Conservation (phyloP, 225 moss, liverwort and hornwort species). For the Neckera pumila region DNA sequence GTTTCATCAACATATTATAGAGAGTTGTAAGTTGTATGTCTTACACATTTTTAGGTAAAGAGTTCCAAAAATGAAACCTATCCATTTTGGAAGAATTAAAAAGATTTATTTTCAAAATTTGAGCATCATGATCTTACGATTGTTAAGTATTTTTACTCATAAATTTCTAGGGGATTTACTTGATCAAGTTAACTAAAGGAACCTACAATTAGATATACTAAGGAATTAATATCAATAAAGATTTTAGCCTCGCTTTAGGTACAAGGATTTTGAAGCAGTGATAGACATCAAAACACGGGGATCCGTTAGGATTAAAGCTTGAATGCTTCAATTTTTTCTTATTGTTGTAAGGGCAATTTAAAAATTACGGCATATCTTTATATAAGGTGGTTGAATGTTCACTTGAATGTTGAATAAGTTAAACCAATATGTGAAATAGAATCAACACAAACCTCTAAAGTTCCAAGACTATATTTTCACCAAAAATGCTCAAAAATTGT, state of each 20-base stretch:
- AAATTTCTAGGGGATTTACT: neutral
- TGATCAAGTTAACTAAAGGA: neutral
- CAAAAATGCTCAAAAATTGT: too few relatives aligned
- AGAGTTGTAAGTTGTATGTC: neutral
- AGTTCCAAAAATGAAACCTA: neutral
- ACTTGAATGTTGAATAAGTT: neutral
- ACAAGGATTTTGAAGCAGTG: neutral
- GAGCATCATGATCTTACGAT: neutral
- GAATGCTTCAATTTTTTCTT: neutral
- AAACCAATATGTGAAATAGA: neutral
- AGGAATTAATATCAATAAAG: neutral
- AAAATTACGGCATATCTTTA: neutral
- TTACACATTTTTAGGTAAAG: neutral
- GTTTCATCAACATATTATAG: too few relatives aligned
- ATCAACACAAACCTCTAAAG: too few relatives aligned
- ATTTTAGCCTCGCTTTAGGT: neutral
- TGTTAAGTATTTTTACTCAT: neutral
- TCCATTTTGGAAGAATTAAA: neutral
- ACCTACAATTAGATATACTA: too few relatives aligned
- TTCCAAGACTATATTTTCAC: too few relatives aligned
- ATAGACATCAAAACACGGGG: fast-evolving
- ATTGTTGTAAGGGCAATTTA: neutral
- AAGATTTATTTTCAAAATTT: neutral
- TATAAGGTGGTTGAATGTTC: neutral
- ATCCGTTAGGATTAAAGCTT: neutral